phyloP scores from a whole-genome alignment of 495 filamentous ascomycete species.

The Penicillium samsonianum region DNA sequence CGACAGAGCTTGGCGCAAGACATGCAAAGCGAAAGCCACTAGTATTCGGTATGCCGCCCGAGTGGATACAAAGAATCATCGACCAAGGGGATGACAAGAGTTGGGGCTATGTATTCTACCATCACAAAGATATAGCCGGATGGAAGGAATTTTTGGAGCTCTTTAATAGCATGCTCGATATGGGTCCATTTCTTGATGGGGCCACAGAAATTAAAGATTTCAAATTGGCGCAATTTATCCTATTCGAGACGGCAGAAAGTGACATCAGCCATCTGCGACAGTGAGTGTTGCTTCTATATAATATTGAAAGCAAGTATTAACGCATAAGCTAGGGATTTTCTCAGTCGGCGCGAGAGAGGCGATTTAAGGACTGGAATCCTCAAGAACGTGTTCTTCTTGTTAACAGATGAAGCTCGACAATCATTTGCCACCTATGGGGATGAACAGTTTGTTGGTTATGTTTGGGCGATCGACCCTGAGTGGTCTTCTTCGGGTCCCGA shows the following conservation, averaged over 20 bases:
- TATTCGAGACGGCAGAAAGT: slow-evolving; percentile 5
- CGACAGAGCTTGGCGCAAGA: background rate
- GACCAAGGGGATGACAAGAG: slow-evolving; percentile 11
- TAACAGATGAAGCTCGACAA: slow-evolving; percentile 5
- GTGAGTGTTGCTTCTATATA: slow-evolving; percentile 1
- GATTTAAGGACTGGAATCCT: slow-evolving; percentile 1
- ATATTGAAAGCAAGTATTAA: slow-evolving; percentile 3
- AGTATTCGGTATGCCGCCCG: background rate
- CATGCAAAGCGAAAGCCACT: background rate
- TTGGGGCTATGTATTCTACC: slow-evolving; percentile 10
- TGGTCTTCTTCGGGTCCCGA: slow-evolving; percentile 1
- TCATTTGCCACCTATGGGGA: background rate
- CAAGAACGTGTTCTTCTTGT: slow-evolving; percentile 4
- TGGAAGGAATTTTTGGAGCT: background rate
- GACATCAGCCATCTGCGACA: background rate
- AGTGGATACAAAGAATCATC: slow-evolving; percentile 6
- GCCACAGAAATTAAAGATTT: background rate
- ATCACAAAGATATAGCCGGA: slow-evolving; percentile 1
- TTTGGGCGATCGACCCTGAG: slow-evolving; percentile 6
- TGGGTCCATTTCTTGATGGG: background rate
- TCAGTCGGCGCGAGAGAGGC: slow-evolving; percentile 22
- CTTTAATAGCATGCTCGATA: background rate
- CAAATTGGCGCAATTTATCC: slow-evolving; percentile 8
- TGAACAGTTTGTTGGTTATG: background rate
- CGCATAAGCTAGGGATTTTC: slow-evolving; percentile 11